Percentiles rank a stretch among this genome's conserved stretches.
phyloP scores from a whole-genome alignment of 345 rosid species.

The Carallia pectinifolia region DNA sequence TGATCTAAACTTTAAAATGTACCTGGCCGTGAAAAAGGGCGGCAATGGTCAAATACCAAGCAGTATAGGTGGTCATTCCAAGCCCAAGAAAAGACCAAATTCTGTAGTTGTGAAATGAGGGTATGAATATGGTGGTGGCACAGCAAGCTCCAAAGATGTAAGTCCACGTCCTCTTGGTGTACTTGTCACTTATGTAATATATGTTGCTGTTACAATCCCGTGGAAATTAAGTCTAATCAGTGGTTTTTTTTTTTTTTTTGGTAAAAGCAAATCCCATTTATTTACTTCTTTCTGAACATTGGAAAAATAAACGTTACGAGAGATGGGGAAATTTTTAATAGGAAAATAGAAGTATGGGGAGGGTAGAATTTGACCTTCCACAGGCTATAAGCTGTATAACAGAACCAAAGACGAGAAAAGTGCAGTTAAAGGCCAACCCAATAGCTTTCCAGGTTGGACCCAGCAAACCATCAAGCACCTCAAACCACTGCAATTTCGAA shows the following conservation, averaged over 20 bases:
- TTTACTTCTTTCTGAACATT: background rate
- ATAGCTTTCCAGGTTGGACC: constrained; percentile 82
- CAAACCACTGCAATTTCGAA: constrained; percentile 65
- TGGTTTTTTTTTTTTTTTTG: background rate
- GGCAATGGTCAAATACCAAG: constrained; percentile 79
- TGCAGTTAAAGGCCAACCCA: constrained; percentile 80
- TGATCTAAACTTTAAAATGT: background rate
- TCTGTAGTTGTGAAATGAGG: constrained; percentile 82
- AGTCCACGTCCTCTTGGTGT: constrained; percentile 92
- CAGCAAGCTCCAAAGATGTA: constrained; percentile 91
- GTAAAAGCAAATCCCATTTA: constrained; percentile 8
- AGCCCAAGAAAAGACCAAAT: constrained; percentile 86
- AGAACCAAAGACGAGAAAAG: constrained; percentile 83
- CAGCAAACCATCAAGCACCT: constrained; percentile 76
- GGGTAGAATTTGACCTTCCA: constrained; percentile 48
- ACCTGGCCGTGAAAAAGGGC: constrained; percentile 72
- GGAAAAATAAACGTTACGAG: background rate
- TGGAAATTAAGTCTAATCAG: constrained; percentile 6
- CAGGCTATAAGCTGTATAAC: constrained; percentile 85
- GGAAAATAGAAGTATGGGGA: background rate
- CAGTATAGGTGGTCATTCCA: constrained; percentile 83
- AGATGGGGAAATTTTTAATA: too few species aligned
- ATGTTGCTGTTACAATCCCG: constrained; percentile 52
- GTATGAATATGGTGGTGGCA: constrained; percentile 74
- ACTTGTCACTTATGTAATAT: constrained; percentile 68